phyloP scores from a whole-genome alignment of 2,329 filamentous ascomycete species.

The Verticillium longisporum region DNA sequence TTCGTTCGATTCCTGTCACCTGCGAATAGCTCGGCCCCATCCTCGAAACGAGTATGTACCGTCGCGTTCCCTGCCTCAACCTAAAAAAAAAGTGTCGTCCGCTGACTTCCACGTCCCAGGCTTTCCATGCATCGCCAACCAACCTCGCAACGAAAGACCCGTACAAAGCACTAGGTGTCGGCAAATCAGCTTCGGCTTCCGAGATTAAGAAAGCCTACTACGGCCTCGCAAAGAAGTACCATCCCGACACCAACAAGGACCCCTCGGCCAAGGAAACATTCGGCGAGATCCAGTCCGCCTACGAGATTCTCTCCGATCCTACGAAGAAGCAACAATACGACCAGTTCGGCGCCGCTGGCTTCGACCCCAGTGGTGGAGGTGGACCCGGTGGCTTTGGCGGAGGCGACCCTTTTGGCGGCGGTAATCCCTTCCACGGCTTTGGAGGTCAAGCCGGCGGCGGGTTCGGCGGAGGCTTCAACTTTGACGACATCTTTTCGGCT shows the following conservation, averaged over 20 bases:
- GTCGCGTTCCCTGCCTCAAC: not conserved
- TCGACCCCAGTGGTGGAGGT: slow-evolving; percentile 65
- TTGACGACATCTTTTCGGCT: slow-evolving; percentile 90
- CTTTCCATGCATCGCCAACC: slow-evolving; percentile 55
- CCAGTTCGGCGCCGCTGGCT: slow-evolving; percentile 80
- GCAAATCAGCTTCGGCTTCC: slow-evolving; percentile 68
- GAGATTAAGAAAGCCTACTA: slow-evolving; percentile 99
- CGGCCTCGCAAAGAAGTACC: slow-evolving; percentile 92
- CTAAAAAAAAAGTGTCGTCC: not conserved
- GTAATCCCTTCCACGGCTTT: slow-evolving; percentile 57
- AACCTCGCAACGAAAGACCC: slow-evolving; percentile 62
- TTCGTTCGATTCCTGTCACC: slow-evolving; percentile 14
- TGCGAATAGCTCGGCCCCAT: slow-evolving; percentile 18
- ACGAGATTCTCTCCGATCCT: slow-evolving; percentile 86
- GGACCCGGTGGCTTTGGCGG: slow-evolving; percentile 41
- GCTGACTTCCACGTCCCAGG: slow-evolving; percentile 19
- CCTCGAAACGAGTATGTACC: slow-evolving; percentile 13
- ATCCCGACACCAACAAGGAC: slow-evolving; percentile 98
- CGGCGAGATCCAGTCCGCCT: slow-evolving; percentile 84
- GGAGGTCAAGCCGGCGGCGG: slow-evolving; percentile 61
- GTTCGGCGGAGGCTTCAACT: slow-evolving; percentile 81
- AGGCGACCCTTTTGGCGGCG: slow-evolving; percentile 55
- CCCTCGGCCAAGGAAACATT: slow-evolving; percentile 90
- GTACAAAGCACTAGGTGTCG: slow-evolving; percentile 79
- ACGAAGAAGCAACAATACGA: slow-evolving; percentile 92